Evolutionary conservation across 2,329 filamentous ascomycete genomes (phyloP).

Genomic region (Aspergillus sclerotialis): DNA sequence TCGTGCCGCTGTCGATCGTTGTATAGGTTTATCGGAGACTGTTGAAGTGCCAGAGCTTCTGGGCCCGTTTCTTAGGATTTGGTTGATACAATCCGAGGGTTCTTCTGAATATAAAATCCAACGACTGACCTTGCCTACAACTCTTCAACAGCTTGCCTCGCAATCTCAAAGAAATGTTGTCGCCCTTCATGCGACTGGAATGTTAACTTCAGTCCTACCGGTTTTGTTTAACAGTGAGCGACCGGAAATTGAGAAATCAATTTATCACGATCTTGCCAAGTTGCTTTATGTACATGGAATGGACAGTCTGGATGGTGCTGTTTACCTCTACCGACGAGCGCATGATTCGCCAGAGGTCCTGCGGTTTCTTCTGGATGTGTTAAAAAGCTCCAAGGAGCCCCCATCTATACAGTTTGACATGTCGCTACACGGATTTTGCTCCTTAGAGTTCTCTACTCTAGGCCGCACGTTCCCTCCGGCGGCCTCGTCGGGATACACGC

Average conservation of each 20-base stretch:
- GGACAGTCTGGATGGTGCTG: slow-evolving; percentile 72
- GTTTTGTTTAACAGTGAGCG: slow-evolving; percentile 55
- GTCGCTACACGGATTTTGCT: slow-evolving; percentile 78
- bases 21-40: slow-evolving; percentile 34
- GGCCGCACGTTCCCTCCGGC: slow-evolving; percentile 78
- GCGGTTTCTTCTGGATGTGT: slow-evolving; percentile 66
- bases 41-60: slow-evolving; percentile 36
- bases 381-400: slow-evolving; percentile 67
- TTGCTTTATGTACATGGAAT: slow-evolving; percentile 68
- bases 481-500: slow-evolving; percentile 74
- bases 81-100: slow-evolving; percentile 54
- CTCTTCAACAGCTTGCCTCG: slow-evolving; percentile 51
- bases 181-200: slow-evolving; percentile 64
- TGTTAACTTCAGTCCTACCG: slow-evolving; percentile 60
- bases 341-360: slow-evolving; percentile 47
- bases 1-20: slow-evolving; percentile 25
- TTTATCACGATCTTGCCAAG: slow-evolving; percentile 61
- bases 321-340: slow-evolving; percentile 61
- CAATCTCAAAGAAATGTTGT: slow-evolving; percentile 63
- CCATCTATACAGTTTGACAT: slow-evolving; percentile 92
- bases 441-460: slow-evolving; percentile 81
- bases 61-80: slow-evolving; percentile 38
- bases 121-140: slow-evolving; percentile 56
- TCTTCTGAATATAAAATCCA: slow-evolving; percentile 30
- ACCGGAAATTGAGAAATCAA: slow-evolving; percentile 48